Base-by-base conservation (phyloP, 768 basidiomycete genomes). In the Lactarius sp. region DNA sequence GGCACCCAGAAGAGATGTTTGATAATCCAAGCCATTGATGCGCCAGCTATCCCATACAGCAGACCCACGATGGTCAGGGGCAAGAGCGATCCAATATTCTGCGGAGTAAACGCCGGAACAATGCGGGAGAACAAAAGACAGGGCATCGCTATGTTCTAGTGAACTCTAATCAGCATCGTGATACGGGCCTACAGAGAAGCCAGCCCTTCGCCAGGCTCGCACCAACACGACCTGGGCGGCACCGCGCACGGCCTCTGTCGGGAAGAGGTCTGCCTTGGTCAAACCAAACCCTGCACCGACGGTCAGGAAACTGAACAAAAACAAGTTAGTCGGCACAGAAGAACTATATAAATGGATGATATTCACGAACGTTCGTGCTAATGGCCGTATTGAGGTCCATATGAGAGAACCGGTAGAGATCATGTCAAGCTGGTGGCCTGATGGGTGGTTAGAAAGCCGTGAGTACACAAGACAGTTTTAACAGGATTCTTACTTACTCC, bases 1-100 rank as follows among this genome's bases (percentile, higher is more conserved):
- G 90, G 90, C 2, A 91, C 87, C 83, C 88, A 90, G 69, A 87
- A 90, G 55, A 87, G 68, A 65, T 82, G 80, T 54, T 81, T 81
- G 58, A 84, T 73, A n/a, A 81, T 52, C 76, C 79, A 85, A 0
- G 84, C 83, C 27, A 85, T 76, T 7, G 72, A 41, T 9, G 84
- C 70, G 7, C 90, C 86, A 5, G 87, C 72, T 2, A 69, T 69
- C 62, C 85, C 80, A 66, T 91, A 90, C 4, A 86, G 56, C 0
- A 86, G 33, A 0, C 82, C 84, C n/a, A 88, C 73, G 13, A 88
- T 75, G 33, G 85, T 69, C 13, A 90, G 76, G 1, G 88, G 88
- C 4, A 85, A 85, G 36, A 88, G 70, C 4, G 80, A 78, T 36
- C 72, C 59, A 16, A 87, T 74, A 68, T 87, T 88, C 41, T 84